Conservation (phyloP, 148 eudicot genomes). For the Heliamphora exappendiculata region DNA sequence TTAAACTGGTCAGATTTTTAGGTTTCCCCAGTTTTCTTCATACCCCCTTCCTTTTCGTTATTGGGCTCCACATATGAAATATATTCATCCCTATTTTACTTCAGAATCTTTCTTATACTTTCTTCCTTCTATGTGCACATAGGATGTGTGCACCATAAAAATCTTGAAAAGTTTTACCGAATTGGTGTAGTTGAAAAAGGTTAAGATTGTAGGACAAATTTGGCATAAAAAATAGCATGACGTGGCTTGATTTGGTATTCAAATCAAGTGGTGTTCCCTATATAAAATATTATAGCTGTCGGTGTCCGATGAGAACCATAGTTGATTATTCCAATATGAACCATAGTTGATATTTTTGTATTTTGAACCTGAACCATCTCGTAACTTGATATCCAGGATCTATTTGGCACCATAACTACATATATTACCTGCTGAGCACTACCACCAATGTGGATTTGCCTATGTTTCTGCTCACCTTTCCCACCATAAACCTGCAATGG, state of each 20-base stretch:
- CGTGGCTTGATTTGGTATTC: too few relatives aligned
- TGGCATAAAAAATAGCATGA: too few relatives aligned
- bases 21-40: background rate
- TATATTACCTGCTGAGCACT: conserved; percentile 60
- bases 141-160: background rate
- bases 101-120: background rate
- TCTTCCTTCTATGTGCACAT: background rate
- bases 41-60: background rate
- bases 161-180: too few relatives aligned
- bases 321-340: too few relatives aligned
- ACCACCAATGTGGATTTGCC: conserved; percentile 87
- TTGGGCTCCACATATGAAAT: background rate
- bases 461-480: conserved; percentile 75
- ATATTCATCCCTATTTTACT: background rate
- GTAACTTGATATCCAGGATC: background rate
- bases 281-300: background rate
- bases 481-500: conserved; percentile 70
- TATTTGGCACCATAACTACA: background rate
- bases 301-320: too few relatives aligned
- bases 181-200: too few relatives aligned
- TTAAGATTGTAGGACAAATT: too few relatives aligned
- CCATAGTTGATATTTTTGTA: too few relatives aligned
- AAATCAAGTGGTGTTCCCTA: too few relatives aligned
- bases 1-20: background rate
- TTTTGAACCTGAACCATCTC: background rate